Percentiles rank a stretch among this genome's conserved stretches.
These are phyloP conservation scores for Dillenia turbinata DNA, from an alignment of 164 flowering plant species.

Conservation along the genomic window DNA sequence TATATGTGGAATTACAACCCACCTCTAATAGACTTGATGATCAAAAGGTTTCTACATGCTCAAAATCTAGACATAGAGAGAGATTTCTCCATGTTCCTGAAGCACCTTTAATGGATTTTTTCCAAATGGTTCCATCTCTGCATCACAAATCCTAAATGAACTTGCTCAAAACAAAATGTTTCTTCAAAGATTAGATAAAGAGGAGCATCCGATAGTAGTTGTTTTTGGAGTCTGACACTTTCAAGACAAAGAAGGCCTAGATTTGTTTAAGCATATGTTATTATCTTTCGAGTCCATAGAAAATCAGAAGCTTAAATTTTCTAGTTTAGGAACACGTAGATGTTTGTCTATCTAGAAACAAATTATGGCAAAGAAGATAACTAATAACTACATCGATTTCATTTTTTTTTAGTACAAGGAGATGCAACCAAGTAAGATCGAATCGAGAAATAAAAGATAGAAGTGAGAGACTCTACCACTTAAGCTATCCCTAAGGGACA, in stretches of 20 bases:
- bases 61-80: slow-evolving; percentile 68
- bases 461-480: too few species aligned
- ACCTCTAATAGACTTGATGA: slow-evolving; percentile 20
- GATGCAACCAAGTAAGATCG: too few species aligned
- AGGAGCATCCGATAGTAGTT: slow-evolving; percentile 56
- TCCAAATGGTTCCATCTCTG: slow-evolving; percentile 57
- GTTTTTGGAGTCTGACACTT: slow-evolving; percentile 42
- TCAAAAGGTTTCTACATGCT: slow-evolving; percentile 83
- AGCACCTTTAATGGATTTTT: slow-evolving; percentile 74
- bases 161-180: slow-evolving; percentile 70
- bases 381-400: too few species aligned
- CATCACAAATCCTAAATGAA: slow-evolving; percentile 42
- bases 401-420: too few species aligned
- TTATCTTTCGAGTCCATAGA: background rate
- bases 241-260: slow-evolving; percentile 37
- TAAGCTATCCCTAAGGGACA: too few species aligned
- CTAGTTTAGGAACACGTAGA: too few species aligned
- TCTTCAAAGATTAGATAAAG: slow-evolving; percentile 65
- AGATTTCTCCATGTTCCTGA: slow-evolving; percentile 54
- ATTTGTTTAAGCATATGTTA: slow-evolving; percentile 70
- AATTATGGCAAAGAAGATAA: too few species aligned
- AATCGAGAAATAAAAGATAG: too few species aligned
- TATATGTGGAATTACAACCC: too few species aligned
- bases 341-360: too few species aligned
- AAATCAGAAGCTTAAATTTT: too few species aligned